phyloP scores from a whole-genome alignment of 169 alveolate genomes.

The Cystoisospora suis region DNA sequence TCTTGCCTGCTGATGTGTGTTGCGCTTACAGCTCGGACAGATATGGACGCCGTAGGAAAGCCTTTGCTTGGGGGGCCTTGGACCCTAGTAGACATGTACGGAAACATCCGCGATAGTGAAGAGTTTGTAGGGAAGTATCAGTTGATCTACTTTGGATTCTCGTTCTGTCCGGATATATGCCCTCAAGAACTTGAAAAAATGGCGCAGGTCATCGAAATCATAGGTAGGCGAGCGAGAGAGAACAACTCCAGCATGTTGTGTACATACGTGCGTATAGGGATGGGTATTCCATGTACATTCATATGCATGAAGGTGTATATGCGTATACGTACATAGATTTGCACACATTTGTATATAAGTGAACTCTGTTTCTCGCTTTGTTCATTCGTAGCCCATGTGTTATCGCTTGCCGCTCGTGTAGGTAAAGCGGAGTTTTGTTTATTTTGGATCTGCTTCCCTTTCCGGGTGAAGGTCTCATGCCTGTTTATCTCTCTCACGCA shows the following conservation, averaged over 20 bases:
- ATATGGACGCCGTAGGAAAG: conserved; percentile 72
- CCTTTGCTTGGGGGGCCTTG: conserved; percentile 87
- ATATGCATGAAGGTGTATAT: background rate
- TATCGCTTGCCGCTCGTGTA: too few relatives aligned
- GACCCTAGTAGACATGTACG: conserved; percentile 76
- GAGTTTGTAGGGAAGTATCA: conserved; percentile 63
- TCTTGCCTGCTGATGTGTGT: too few relatives aligned
- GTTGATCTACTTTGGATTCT: conserved; percentile 76
- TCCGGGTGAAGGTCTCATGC: too few relatives aligned
- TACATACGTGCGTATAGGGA: background rate
- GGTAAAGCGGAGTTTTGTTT: too few relatives aligned
- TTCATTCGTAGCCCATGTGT: too few relatives aligned
- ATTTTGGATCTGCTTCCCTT: too few relatives aligned
- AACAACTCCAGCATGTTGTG: background rate
- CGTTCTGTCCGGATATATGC: conserved; percentile 90
- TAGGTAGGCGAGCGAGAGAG: conserved; percentile 67
- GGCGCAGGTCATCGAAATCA: conserved; percentile 75
- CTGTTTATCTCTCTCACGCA: too few relatives aligned
- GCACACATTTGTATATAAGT: too few relatives aligned
- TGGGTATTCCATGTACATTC: background rate
- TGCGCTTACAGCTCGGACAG: conserved; percentile 30
- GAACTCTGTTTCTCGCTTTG: background rate
- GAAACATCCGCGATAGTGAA: conserved; percentile 34
- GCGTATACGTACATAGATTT: too few relatives aligned
- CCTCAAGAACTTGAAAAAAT: conserved; percentile 89